Base-by-base conservation (phyloP, 164 flowering plant species). In the Stephania japonica region DNA sequence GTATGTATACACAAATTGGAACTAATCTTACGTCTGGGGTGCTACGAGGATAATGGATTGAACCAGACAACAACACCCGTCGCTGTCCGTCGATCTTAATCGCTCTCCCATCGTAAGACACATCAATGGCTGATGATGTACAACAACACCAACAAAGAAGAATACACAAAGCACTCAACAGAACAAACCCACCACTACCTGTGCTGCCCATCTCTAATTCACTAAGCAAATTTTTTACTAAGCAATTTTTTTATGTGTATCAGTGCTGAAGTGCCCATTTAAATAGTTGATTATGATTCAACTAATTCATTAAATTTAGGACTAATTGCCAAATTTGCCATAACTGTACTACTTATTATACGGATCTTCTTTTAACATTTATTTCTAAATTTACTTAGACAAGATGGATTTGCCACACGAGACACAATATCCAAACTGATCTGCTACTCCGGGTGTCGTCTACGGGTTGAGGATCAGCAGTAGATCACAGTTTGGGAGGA, bases 1-100 rank as follows among this genome's bases (percentile, higher is more conserved):
- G 38, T 44, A 8, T 44, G 10, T 44, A 44, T 13, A 44, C 3
- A 44, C 10, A 44, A 44, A 44, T 13, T 8, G 14, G 50, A 8
- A 8, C 12, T 9, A 53, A 53, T 53, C 61, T 25, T 47, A 72
- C 75, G 43, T 65, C 44, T 4, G 75, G 12, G 4, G 75, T 65
- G 68, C 75, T 72, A 6, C 61, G 61, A 53, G 61, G 61, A 53
- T 53, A 53, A 13, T 53, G 61, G 18, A 53, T 53, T 12, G 70
- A 47, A 47, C 75, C 75, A 3, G 75, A 72, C 42, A 72, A 16
- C 1, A 72, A 41, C 65, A 72, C 61, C 9, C 70, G 62, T 27
- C 64, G 63, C 50, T 44, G 26, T n/a, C 75, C 75, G 27, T 72
- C 26, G 44, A 72, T 72, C 26, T 65, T 72, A 19, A 72, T 26